Evolutionary conservation across 2,329 filamentous ascomycete species (phyloP).

Genomic region (Helotiales sp.): DNA sequence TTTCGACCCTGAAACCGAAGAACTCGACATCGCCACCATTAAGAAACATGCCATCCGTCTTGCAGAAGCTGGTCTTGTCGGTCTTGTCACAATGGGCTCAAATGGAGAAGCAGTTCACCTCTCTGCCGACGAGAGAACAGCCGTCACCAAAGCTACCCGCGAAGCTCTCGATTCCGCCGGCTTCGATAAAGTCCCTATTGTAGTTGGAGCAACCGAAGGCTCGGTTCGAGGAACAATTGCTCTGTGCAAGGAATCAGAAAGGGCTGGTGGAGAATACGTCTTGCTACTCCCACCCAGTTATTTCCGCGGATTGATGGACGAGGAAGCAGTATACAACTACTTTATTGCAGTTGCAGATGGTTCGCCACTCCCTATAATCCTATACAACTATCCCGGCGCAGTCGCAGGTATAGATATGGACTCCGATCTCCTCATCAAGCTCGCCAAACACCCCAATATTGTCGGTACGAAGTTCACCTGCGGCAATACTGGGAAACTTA

Average conservation of each 20-base stretch:
- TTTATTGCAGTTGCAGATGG: conserved; percentile 67
- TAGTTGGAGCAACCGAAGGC: conserved; percentile 79
- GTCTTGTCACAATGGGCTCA: conserved; percentile 84
- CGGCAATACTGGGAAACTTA: conserved; percentile 86
- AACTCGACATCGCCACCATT: conserved; percentile 77
- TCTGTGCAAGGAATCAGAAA: conserved; percentile 64
- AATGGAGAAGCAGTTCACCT: conserved; percentile 90
- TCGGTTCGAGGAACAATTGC: conserved; percentile 80
- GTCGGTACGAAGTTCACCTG: conserved; percentile 90
- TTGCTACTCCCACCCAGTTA: conserved; percentile 81
- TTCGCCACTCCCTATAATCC: conserved; percentile 73
- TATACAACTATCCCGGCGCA: conserved; percentile 91
- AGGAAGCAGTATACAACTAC: conserved; percentile 72
- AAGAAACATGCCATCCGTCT: conserved; percentile 80
- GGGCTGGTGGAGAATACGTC: conserved; percentile 76
- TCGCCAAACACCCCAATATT: conserved; percentile 80
- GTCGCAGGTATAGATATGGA: conserved; percentile 88
- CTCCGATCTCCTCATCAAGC: conserved; percentile 79
- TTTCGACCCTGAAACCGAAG: conserved; percentile 80
- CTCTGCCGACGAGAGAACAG: conserved; percentile 72
- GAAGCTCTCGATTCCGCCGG: conserved; percentile 81
- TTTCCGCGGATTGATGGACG: conserved; percentile 71
- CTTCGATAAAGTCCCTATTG: conserved; percentile 73
- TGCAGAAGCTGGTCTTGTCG: conserved; percentile 73
- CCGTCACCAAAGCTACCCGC: conserved; percentile 74